phyloP scores from a whole-genome alignment of 176 grass and related monocot species.

The Oryza meyeriana region DNA sequence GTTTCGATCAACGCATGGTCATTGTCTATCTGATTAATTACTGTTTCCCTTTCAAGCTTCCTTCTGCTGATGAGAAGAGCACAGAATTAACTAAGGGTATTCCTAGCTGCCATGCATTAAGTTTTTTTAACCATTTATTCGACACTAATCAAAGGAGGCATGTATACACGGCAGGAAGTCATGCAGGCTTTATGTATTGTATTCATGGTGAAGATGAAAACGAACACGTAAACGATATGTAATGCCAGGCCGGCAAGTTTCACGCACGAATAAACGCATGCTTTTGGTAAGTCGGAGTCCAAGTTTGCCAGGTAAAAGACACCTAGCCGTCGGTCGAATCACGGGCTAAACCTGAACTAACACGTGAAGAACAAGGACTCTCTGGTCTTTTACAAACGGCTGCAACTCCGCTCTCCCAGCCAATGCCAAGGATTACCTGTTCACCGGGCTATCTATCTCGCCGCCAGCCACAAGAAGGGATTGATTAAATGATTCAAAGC shows the following conservation, averaged over 20 bases:
- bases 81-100: neutral
- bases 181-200: neutral
- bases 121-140: neutral
- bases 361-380: slow-evolving; percentile 49
- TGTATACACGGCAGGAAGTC: neutral
- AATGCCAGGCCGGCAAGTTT: slow-evolving; percentile 13
- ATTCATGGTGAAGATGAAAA: neutral
- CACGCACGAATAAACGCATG: neutral
- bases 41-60: slow-evolving; percentile 5
- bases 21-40: neutral
- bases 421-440: slow-evolving; percentile 14
- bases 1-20: neutral
- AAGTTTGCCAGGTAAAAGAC: slow-evolving; percentile 12
- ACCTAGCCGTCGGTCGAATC: neutral
- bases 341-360: neutral
- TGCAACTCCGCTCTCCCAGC: neutral
- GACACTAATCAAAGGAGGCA: neutral
- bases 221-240: neutral
- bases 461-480: neutral
- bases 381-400: slow-evolving; percentile 13
- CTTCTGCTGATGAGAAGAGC: neutral
- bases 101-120: neutral
- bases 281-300: slow-evolving; percentile 8
- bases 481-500: neutral
- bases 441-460: neutral